Conservation (phyloP, 2,329 filamentous ascomycete genomes). For the Microcyclospora tardicrescens region DNA sequence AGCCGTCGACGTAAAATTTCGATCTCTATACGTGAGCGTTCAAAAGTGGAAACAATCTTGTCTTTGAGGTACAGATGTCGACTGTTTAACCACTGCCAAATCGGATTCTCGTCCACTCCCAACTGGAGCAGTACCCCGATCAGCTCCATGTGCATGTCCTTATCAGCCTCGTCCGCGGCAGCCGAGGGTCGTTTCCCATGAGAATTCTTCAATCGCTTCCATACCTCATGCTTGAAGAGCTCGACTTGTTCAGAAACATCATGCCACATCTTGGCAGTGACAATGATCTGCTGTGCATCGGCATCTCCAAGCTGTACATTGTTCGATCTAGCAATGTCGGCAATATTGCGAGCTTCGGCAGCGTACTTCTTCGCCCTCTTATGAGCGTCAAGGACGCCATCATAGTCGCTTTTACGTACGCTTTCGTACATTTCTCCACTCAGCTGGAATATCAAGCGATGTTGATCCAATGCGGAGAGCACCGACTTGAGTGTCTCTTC, state of each 20-base stretch:
- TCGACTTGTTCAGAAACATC: conserved; percentile 83
- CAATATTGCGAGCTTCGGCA: conserved; percentile 61
- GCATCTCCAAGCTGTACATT: conserved; percentile 53
- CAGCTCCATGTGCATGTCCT: conserved; percentile 83
- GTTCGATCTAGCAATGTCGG: conserved; percentile 40
- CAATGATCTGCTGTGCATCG: conserved; percentile 72
- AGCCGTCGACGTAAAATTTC: conserved; percentile 77
- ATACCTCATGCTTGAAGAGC: conserved; percentile 75
- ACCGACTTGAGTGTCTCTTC: conserved; percentile 76
- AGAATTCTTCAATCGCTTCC: conserved; percentile 51
- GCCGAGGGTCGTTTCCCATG: conserved; percentile 15
- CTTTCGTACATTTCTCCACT: conserved; percentile 65
- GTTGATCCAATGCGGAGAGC: conserved; percentile 60
- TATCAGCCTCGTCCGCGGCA: conserved; percentile 24
- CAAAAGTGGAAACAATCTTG: conserved; percentile 66
- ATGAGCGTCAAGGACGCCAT: conserved; percentile 76
- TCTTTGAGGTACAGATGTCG: conserved; percentile 80
- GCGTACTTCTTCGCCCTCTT: conserved; percentile 68
- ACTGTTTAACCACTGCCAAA: conserved; percentile 89
- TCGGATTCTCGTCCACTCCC: conserved; percentile 88
- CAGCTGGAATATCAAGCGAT: conserved; percentile 71
- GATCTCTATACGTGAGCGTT: conserved; percentile 82
- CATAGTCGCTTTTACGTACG: conserved; percentile 85
- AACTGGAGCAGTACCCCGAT: conserved; percentile 83
- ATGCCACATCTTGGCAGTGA: conserved; percentile 88